A percentile compares a stretch with the other conserved stretches of the same genome.
Conservation (phyloP, 2,329 filamentous ascomycete genomes). For the Aspergillus texensis region DNA sequence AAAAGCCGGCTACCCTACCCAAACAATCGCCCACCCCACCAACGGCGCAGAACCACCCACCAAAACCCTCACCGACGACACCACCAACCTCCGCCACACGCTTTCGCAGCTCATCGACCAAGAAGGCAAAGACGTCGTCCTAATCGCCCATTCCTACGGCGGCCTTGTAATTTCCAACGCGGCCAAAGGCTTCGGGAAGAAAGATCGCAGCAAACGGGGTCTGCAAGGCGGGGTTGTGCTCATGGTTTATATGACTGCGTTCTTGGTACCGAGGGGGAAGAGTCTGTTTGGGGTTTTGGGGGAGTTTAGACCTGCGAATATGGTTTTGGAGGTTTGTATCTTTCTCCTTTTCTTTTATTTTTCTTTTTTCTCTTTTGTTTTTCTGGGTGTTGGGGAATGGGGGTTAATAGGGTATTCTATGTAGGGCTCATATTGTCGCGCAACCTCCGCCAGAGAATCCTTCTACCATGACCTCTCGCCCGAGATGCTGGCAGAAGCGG, state of each 20-base stretch:
- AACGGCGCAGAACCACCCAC: slow-evolving; percentile 34
- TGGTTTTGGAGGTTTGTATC: slow-evolving; percentile 24
- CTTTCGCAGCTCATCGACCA: slow-evolving; percentile 30
- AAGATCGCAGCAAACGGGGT: slow-evolving; percentile 25
- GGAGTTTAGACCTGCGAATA: slow-evolving; percentile 23
- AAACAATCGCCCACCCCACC: slow-evolving; percentile 33
- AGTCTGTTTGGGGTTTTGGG: slow-evolving; percentile 35
- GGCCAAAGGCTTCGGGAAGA: slow-evolving; percentile 29
- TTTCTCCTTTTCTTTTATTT: too few relatives aligned
- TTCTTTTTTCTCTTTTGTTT: neutral
- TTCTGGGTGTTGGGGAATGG: neutral
- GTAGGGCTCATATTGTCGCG: slow-evolving; percentile 22
- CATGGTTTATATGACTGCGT: slow-evolving; percentile 38
- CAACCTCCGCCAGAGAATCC: slow-evolving; percentile 10
- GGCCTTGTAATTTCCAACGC: slow-evolving; percentile 35
- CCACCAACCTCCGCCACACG: slow-evolving; percentile 24
- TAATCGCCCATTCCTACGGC: slow-evolving; percentile 40
- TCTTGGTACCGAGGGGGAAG: slow-evolving; percentile 38
- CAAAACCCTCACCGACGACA: slow-evolving; percentile 41
- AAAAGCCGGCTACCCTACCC: slow-evolving; percentile 34
- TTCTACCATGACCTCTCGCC: slow-evolving; percentile 36
- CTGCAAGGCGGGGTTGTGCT: slow-evolving; percentile 32
- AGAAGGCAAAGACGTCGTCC: slow-evolving; percentile 26
- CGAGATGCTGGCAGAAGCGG: slow-evolving; percentile 27
- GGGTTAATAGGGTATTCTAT: neutral